A percentile compares a stretch with the other conserved stretches of the same genome.
Evolutionary conservation across 176 grass and related monocot genomes (phyloP).

Genomic region (Carex parvula): DNA sequence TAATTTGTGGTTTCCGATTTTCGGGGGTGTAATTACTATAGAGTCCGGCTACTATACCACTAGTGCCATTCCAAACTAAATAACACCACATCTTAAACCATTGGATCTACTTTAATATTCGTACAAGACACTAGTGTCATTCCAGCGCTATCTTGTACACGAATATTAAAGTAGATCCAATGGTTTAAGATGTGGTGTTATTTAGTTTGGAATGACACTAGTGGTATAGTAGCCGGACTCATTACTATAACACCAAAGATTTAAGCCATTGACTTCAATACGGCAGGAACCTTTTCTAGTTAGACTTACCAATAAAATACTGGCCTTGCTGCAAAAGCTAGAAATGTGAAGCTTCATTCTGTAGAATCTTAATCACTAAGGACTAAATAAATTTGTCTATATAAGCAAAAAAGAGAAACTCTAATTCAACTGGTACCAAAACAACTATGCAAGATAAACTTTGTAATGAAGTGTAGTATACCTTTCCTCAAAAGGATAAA

Average conservation of each 20-base stretch:
- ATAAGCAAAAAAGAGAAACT: background rate
- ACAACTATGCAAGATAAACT: background rate
- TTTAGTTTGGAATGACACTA: no score
- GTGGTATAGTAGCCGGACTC: no score
- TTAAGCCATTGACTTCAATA: background rate
- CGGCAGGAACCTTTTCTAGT: background rate
- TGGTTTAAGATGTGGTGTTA: no score
- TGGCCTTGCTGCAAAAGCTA: background rate
- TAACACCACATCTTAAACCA: no score
- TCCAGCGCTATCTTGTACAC: no score
- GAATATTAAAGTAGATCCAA: no score
- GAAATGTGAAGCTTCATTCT: background rate
- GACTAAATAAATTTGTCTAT: background rate
- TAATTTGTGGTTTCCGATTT: background rate
- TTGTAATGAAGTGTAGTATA: slow-evolving; percentile 32
- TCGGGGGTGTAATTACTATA: background rate
- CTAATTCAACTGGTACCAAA: background rate
- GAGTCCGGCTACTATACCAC: no score
- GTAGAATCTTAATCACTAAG: background rate
- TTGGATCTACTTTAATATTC: no score
- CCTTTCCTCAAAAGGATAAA: slow-evolving; percentile 98
- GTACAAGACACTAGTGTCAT: no score
- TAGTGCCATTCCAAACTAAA: no score
- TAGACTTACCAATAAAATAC: background rate
- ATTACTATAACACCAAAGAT: background rate